Evolutionary conservation across 768 basidiomycete genomes (phyloP), one percentile per base, ranked within the genome.

Genomic region (Leccinum pellstonianum): DNA sequence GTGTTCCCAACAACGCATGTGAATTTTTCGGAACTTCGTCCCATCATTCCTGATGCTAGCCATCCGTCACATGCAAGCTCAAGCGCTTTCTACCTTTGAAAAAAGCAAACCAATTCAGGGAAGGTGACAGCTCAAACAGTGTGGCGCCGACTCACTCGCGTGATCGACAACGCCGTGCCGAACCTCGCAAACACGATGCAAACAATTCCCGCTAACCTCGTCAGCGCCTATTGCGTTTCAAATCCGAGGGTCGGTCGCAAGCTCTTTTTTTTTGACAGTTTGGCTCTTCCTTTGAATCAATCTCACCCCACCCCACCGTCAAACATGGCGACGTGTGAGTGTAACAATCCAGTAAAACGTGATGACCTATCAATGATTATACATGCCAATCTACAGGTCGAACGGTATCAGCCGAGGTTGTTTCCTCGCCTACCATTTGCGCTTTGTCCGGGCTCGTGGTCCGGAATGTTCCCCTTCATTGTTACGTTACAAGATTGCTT

Each of bases 1-100:
- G 11, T n/a, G 68, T 70, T 70, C 64, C 62, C 68, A 60, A 51
- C 53, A 67, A 15, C 48, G 23, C 60, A 41, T 64, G 58, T 19
- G 57, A 57, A 56, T n/a, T 8, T 35, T 12, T 12, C 43, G 43
- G 43, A 19, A 19, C n/a, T 11, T 46, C 43, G 19, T 19, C 11
- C 43, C 43, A 46, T 46, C 43, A n/a, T 41, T 46, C 19, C 8
- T 46, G 43, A 46, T 19, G 0, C 33, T 33, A 11, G 38, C 8
- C 17, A 0, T 41, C n/a, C 41, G 41, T 41, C 17, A 17, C 43
- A 19, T 41, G 38, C 57, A 41, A 19, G 5, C 55, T 33, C 17
- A 19, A 29, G 50, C 21, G 21, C 21, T 33, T 21, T 33, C 17
- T 41, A n/a, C 11, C 19, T 47, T 23, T 25, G 23, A 25, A 12